Conservation (phyloP, 495 filamentous ascomycete species). For the Aspergillus panamensis region DNA sequence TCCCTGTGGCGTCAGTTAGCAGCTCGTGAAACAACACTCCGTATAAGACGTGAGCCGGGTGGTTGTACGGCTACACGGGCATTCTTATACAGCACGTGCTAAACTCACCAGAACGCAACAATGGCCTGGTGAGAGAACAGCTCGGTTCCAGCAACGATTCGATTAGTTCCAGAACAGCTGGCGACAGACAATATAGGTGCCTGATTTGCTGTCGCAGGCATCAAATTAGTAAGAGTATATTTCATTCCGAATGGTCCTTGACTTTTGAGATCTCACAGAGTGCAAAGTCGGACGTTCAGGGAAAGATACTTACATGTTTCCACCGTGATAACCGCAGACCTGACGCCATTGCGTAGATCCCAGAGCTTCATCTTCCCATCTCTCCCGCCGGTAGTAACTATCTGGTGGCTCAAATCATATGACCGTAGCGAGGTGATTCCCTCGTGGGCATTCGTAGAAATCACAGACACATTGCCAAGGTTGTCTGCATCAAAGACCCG, state of each 20-base stretch:
- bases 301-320: slow-evolving; percentile 35
- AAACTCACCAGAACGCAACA: slow-evolving; percentile 67
- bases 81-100: background rate
- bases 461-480: slow-evolving; percentile 35
- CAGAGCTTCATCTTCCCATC: slow-evolving; percentile 48
- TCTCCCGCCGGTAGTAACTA: slow-evolving; percentile 46
- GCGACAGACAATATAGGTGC: slow-evolving; percentile 66
- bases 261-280: background rate
- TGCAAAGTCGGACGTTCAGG: background rate
- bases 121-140: slow-evolving; percentile 67
- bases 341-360: slow-evolving; percentile 41
- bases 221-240: slow-evolving; percentile 11
- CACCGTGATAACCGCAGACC: slow-evolving; percentile 33
- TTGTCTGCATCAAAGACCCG: slow-evolving; percentile 44
- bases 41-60: background rate
- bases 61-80: too few species aligned
- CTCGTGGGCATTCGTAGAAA: slow-evolving; percentile 33
- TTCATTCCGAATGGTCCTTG: background rate
- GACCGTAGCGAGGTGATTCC: slow-evolving; percentile 45
- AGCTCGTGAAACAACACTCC: slow-evolving; percentile 27
- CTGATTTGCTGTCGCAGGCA: slow-evolving; percentile 33
- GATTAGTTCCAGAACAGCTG: slow-evolving; percentile 52
- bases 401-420: slow-evolving; percentile 29
- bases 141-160: slow-evolving; percentile 76
- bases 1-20: slow-evolving; percentile 56